These are phyloP conservation scores for Calonectria pteridis DNA, from an alignment of 2,329 filamentous ascomycete species.

Conservation along the genomic window DNA sequence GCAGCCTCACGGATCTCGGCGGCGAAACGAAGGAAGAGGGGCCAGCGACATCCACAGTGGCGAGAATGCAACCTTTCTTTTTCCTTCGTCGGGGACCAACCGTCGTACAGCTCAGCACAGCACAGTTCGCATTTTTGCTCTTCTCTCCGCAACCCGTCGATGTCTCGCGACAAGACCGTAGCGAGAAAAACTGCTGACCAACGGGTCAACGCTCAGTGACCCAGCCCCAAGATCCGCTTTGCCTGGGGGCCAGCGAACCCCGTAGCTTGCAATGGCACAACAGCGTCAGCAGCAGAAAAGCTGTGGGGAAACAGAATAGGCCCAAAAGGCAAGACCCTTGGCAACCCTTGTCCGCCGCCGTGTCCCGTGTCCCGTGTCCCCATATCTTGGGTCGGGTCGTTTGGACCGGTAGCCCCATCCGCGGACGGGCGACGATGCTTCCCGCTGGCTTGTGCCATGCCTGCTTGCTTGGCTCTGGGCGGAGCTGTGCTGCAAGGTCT, in stretches of 20 bases:
- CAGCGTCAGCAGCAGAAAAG: background rate
- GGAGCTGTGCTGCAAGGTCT: background rate
- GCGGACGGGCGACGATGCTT: background rate
- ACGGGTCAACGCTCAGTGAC: background rate
- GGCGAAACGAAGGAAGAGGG: background rate
- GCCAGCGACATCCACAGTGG: background rate
- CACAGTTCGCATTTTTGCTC: background rate
- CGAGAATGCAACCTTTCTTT: background rate
- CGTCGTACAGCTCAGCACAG: too few relatives aligned
- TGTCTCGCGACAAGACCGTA: background rate
- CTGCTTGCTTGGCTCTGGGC: background rate
- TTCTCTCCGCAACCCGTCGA: background rate
- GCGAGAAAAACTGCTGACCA: background rate
- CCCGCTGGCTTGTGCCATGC: slow-evolving; percentile 14
- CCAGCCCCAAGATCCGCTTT: slow-evolving; percentile 1
- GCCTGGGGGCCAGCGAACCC: slow-evolving; percentile 5
- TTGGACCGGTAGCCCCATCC: background rate
- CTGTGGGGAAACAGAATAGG: background rate
- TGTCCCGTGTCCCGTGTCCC: background rate
- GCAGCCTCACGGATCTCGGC: slow-evolving; percentile 3
- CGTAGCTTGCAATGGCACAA: background rate
- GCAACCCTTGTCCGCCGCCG: background rate
- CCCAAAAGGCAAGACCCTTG: background rate
- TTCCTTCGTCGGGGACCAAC: background rate
- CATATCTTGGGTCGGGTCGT: slow-evolving; percentile 1